A percentile compares a stretch with the other conserved stretches of the same genome.
Conservation (phyloP, 352 stramenopile species). For the Phytopythium litorale region DNA sequence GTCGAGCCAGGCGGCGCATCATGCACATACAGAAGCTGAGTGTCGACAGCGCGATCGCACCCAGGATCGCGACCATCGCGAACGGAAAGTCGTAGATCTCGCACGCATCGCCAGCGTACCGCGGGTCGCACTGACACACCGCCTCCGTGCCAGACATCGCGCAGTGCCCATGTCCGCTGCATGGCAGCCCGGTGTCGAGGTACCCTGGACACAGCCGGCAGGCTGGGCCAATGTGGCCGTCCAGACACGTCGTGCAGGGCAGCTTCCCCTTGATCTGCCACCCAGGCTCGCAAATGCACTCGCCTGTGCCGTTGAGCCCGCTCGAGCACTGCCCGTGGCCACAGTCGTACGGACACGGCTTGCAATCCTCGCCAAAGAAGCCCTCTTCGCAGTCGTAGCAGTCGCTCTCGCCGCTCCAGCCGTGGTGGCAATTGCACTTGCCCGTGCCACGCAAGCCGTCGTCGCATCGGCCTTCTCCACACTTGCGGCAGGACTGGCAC, state of each 20-base stretch:
- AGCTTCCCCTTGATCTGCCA: conserved; percentile 59
- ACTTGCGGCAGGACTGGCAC: conserved; percentile 71
- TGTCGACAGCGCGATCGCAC: conserved; percentile 75
- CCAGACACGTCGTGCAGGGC: conserved; percentile 68
- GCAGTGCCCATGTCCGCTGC: conserved; percentile 69
- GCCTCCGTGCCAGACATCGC: conserved; percentile 45
- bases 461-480: conserved; percentile 74
- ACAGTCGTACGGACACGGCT: conserved; percentile 63
- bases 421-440: conserved; percentile 77
- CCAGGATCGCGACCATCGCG: conserved; percentile 74
- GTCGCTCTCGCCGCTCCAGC: conserved; percentile 69
- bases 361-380: conserved; percentile 76
- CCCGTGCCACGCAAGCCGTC: conserved; percentile 73
- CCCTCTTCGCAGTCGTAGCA: conserved; percentile 84
- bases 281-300: conserved; percentile 72
- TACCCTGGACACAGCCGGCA: conserved; percentile 76
- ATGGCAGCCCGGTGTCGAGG: conserved; percentile 62
- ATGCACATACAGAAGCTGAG: conserved; percentile 86
- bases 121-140: conserved; percentile 67
- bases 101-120: conserved; percentile 66
- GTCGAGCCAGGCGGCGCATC: conserved; percentile 72
- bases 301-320: conserved; percentile 70
- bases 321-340: conserved; percentile 72
- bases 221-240: conserved; percentile 70
- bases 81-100: conserved; percentile 87